Percentiles rank a stretch among this genome's conserved stretches.
Conservation (phyloP, 1,284 basidiomycete genomes). For the Puccinia hordei region DNA sequence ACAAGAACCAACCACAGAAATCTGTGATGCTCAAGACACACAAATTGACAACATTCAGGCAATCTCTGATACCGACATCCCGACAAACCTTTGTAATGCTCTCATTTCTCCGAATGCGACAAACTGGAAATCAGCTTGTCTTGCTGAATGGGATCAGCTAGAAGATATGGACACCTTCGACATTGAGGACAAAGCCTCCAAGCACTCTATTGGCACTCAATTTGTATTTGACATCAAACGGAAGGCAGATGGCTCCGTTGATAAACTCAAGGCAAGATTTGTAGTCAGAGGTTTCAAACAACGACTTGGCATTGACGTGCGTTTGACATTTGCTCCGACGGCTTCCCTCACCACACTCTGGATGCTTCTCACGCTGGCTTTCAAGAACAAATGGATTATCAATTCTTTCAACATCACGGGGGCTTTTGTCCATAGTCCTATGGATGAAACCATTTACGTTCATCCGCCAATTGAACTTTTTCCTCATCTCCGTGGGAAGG, state of each 20-base stretch:
- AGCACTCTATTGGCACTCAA: not conserved
- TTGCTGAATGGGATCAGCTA: not conserved
- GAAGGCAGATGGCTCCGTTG: not conserved
- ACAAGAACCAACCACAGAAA: not conserved
- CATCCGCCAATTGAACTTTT: not conserved
- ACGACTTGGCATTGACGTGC: not conserved
- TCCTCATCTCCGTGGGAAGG: not conserved
- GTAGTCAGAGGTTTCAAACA: slow-evolving; percentile 11
- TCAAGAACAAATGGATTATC: not conserved
- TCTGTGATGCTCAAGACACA: not conserved
- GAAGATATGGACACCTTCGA: not conserved
- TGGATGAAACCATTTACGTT: not conserved
- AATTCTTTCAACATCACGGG: not conserved
- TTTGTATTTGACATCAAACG: not conserved
- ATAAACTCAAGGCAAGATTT: not conserved
- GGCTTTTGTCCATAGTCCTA: not conserved
- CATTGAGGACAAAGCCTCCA: not conserved
- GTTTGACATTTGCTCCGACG: slow-evolving; percentile 8
- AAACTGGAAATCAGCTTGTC: not conserved
- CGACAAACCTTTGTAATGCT: not conserved
- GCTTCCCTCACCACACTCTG: not conserved
- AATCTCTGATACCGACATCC: not conserved
- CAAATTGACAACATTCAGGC: not conserved
- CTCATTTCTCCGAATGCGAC: not conserved
- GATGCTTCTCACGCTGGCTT: not conserved